These are phyloP conservation scores for Cardamine occulta DNA, from an alignment of 345 rosid genomes.

Conservation along the genomic window DNA sequence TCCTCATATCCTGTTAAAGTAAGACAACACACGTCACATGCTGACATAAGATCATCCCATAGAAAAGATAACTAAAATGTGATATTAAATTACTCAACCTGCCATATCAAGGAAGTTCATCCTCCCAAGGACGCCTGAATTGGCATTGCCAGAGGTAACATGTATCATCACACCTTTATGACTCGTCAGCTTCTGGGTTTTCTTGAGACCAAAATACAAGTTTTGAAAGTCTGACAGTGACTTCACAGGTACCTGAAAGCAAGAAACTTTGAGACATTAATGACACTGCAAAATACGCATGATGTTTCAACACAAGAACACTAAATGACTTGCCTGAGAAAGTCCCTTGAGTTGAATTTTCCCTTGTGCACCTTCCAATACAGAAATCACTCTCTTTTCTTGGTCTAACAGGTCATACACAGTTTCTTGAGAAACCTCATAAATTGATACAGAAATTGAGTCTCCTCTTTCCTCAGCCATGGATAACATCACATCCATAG, in stretches of 20 bases:
- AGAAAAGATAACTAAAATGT: slow-evolving; percentile 5
- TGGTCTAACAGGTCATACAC: slow-evolving; percentile 59
- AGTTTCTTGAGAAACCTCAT: slow-evolving; percentile 59
- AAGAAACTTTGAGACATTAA: slow-evolving; percentile 18
- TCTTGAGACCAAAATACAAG: slow-evolving; percentile 43
- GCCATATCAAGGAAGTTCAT: slow-evolving; percentile 76
- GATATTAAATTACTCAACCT: slow-evolving; percentile 47
- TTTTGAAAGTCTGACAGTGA: slow-evolving; percentile 59
- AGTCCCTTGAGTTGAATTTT: slow-evolving; percentile 74
- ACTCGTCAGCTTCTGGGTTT: slow-evolving; percentile 44
- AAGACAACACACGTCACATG: slow-evolving; percentile 10
- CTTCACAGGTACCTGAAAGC: slow-evolving; percentile 58
- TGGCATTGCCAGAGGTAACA: slow-evolving; percentile 35
- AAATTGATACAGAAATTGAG: slow-evolving; percentile 50
- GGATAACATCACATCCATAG: slow-evolving; percentile 54
- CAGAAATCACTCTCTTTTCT: slow-evolving; percentile 49
- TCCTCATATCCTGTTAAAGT: slow-evolving; percentile 67
- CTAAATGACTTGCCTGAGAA: slow-evolving; percentile 59
- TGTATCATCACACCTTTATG: slow-evolving; percentile 67
- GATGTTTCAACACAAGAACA: slow-evolving; percentile 1
- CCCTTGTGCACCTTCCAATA: slow-evolving; percentile 58
- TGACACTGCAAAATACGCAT: neutral
- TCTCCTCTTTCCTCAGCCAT: slow-evolving; percentile 49
- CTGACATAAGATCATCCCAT: neutral
- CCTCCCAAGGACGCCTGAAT: slow-evolving; percentile 49